Conservation (phyloP, 371 early-diverging fungal species). For the Sporodiniella umbellata region DNA sequence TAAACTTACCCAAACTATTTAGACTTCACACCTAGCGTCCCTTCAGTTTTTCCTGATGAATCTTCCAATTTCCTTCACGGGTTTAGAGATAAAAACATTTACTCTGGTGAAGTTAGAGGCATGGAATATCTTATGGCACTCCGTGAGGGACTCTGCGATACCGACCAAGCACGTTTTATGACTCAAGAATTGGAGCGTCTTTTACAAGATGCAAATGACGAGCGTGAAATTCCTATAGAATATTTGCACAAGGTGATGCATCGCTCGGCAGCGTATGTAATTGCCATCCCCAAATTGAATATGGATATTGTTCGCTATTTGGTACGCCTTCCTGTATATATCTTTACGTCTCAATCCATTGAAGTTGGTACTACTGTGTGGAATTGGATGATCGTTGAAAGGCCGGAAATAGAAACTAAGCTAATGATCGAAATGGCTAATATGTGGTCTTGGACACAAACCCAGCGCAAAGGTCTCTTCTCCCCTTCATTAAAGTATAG, state of each 20-base stretch:
- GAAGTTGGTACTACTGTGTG: constrained; percentile 81
- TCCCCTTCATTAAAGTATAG: constrained; percentile 48
- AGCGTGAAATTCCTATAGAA: constrained; percentile 38
- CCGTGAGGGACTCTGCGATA: constrained; percentile 13
- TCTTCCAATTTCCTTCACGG: constrained; percentile 59
- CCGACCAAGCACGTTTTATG: constrained; percentile 42
- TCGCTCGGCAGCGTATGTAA: constrained; percentile 14
- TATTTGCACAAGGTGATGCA: constrained; percentile 48
- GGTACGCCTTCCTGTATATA: constrained; percentile 80
- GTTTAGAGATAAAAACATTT: constrained; percentile 54
- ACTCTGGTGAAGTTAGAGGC: constrained; percentile 63
- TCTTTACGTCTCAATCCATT: constrained; percentile 77
- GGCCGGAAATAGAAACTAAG: constrained; percentile 72
- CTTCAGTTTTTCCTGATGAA: constrained; percentile 47
- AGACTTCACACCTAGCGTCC: constrained; percentile 46
- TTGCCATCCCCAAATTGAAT: constrained; percentile 41
- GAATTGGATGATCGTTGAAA: constrained; percentile 83
- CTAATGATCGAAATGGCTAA: constrained; percentile 80
- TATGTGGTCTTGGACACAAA: constrained; percentile 82
- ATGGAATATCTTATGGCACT: constrained; percentile 38
- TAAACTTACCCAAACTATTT: neutral
- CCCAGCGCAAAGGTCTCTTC: constrained; percentile 77
- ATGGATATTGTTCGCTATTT: constrained; percentile 77
- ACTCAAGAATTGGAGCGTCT: constrained; percentile 36
- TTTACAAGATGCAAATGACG: constrained; percentile 40